Evolutionary conservation across 371 early-diverging fungal genomes (phyloP), one percentile per base, ranked within the genome.

Genomic region (Mucor indicus): DNA sequence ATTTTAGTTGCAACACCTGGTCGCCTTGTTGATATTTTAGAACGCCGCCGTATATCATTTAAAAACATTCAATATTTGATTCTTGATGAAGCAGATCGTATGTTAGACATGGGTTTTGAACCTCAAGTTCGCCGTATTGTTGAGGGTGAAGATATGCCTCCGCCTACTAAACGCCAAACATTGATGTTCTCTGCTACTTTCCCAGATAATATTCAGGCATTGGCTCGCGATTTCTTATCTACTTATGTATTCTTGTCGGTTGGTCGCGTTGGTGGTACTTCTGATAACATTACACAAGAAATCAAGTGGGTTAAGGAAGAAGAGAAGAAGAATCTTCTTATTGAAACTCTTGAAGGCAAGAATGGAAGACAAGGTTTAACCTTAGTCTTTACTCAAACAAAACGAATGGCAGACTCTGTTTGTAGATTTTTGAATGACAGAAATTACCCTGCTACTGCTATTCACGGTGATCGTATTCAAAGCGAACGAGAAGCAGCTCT

Each of bases 51-150:
- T 38, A 69, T 98, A 32, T 89, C 91, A 23, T 81, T 97, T 23
- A 62, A 77, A 29, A 79, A 80, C 44, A 79, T 95, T 55, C 76
- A 81, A 43, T 96, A 91, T 61, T 72, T 99, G 24, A 95, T 99
- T 5, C 73, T 99, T 16, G 99, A 99, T 67, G 99, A 99, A 75
- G 99, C 99, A 19, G 99, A 99, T 75, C 90, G 98, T 53, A 95
- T 98, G 93, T 81, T 98, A 33, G 99, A 99, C 62, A 98, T 97
- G 97, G 99, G 99, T 46, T 99, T 99, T 75, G 98, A 98, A 69
- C 94, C 95, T 27, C 99, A 98, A 71, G 98, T 99, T 55, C 85
- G 98, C 47, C 90, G 91, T 29, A 93, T 98, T 56, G 97, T 99
- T 23, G 91, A 96, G 65, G 64, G 85, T 48, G 95, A 92, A 76